Evolutionary conservation across 31 red algal genomes (phyloP), one percentile per base, ranked within the genome.

Genomic region (Asparagopsis taxiformis): DNA sequence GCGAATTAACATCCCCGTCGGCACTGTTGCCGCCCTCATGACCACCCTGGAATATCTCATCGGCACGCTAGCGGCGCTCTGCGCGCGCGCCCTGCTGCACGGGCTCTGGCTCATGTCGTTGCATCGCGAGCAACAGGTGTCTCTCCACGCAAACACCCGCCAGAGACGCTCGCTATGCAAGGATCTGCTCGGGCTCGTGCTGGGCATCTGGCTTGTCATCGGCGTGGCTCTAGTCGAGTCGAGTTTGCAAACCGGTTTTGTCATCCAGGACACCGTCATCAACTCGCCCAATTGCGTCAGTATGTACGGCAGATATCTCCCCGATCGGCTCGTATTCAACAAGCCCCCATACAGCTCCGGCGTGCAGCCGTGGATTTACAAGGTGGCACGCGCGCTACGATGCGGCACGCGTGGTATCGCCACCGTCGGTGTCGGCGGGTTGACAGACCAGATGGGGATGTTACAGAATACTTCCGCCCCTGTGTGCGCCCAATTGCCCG

Each of bases 381-480:
- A 30, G 22, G 22, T 62, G 21, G 59, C 59, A 29, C 19, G 4
- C 6, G 30, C 28, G 9, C 22, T 62, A 17, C 23, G 34, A 30
- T 62, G 59, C 30, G 59, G 59, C n/a, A 16, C 28, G 16, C n/a
- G 19, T 34, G 59, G 59, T 8, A 62, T 62, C 16, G 22, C 59
- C 0, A 32, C 59, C 19, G 22, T 62, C 59, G 59, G 59, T 5
- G 59, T 62, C 22, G 59, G 59, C 30, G 59, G 59, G 23, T 28
- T n/a, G 4, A 62, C 59, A 5, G 22, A 62, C 30, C 28, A 11
- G n/a, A 17, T 32, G 3, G 59, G 59, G 22, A 30, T 32, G 22
- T 32, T 32, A 30, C 22, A 62, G 30, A 62, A 62, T 30, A 62
- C 34, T 23, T 62, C 59, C 4, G 59, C 59, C 34, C 59, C 59